Evolutionary conservation across 73 alveolate genomes (phyloP).

Genomic region (Tetrahymena borealis): DNA sequence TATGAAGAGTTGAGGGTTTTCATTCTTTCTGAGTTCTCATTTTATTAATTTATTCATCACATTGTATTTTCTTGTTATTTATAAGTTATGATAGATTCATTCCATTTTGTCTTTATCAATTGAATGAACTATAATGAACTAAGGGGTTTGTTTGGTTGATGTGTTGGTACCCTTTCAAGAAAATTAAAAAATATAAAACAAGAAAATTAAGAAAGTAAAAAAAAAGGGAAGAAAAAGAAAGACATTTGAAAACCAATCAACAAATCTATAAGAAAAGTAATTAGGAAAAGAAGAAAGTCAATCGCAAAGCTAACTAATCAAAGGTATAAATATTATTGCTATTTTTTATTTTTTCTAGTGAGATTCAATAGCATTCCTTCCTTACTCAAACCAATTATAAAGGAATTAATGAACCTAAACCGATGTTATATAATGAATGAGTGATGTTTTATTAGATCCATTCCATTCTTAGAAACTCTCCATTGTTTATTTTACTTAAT

Average conservation of each 20-base stretch:
- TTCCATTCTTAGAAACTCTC: too few species aligned
- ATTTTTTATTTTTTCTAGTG: not conserved
- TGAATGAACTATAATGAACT: not conserved
- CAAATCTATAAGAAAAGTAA: not conserved
- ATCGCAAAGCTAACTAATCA: not conserved
- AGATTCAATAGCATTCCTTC: not conserved
- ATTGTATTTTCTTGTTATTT: not conserved
- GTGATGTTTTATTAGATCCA: too few species aligned
- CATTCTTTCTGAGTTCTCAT: too few species aligned
- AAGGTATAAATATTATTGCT: not conserved
- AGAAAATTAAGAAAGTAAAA: not conserved
- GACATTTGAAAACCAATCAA: constrained; percentile 1
- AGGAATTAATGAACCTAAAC: too few species aligned
- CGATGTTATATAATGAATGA: too few species aligned
- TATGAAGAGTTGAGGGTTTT: not conserved
- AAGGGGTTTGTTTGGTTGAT: not conserved
- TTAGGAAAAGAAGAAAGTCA: not conserved
- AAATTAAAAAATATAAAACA: not conserved
- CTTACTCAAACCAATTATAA: too few species aligned
- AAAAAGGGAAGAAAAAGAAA: not conserved
- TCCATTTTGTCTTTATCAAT: not conserved
- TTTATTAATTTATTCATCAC: too few species aligned
- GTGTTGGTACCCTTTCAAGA: not conserved
- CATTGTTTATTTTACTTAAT: too few species aligned
- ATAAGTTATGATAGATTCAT: not conserved